Evolutionary conservation across 1,284 basidiomycete genomes (phyloP).

Genomic region (Mycena sp.): DNA sequence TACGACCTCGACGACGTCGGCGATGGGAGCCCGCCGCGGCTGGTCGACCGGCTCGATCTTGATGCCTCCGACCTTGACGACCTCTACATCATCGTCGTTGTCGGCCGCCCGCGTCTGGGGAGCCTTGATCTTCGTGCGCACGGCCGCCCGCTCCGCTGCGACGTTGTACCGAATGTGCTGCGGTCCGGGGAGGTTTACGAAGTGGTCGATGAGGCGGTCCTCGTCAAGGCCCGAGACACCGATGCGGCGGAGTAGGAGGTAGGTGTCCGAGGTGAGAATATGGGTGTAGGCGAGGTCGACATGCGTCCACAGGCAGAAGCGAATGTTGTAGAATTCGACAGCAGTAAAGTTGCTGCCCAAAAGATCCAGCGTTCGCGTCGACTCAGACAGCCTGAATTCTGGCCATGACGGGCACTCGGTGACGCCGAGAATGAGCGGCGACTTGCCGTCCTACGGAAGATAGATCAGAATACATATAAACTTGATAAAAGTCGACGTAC

Average conservation of each 20-base stretch:
- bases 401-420: neutral
- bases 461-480: neutral
- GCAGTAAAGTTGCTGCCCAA: neutral
- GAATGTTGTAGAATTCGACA: neutral
- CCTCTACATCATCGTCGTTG: neutral
- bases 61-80: neutral
- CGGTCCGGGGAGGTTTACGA: neutral
- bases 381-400: neutral
- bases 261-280: neutral
- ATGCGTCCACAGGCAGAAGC: neutral
- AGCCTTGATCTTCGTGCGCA: neutral
- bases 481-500: neutral
- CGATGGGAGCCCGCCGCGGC: neutral
- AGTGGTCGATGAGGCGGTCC: neutral
- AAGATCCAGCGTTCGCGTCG: neutral
- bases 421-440: neutral
- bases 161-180: neutral
- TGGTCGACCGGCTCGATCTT: neutral
- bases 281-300: neutral
- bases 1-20: neutral
- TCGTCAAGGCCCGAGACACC: neutral
- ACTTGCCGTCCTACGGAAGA: neutral
- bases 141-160: neutral
- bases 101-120: neutral
- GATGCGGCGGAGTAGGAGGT: neutral